Percentiles rank a stretch among this genome's conserved stretches.
Evolutionary conservation across 345 rosid species (phyloP).

Genomic region (Hypericum androsaemum): DNA sequence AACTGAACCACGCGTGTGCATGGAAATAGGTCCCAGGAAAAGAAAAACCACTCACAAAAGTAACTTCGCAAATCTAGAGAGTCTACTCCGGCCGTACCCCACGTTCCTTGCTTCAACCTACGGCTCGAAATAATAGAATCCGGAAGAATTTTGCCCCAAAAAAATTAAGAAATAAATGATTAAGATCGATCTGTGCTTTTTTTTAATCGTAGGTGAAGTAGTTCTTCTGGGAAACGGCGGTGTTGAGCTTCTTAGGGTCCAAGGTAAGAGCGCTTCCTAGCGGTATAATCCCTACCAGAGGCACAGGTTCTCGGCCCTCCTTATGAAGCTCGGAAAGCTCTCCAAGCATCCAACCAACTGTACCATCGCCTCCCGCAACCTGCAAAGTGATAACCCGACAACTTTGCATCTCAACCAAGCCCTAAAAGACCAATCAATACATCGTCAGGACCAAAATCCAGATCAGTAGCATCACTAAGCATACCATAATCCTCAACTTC

Average conservation of each 20-base stretch:
- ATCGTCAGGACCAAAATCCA: background rate
- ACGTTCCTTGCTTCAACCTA: no score
- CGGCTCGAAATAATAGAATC: no score
- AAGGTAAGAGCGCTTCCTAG: conserved; percentile 59
- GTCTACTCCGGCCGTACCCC: no score
- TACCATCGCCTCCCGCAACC: conserved; percentile 99
- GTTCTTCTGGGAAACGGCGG: conserved; percentile 49
- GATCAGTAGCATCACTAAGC: conserved; percentile 6
- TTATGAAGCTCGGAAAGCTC: conserved; percentile 56
- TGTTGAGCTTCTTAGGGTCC: conserved; percentile 55
- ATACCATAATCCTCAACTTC: conserved; percentile 75
- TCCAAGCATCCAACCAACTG: conserved; percentile 94
- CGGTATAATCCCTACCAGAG: conserved; percentile 84
- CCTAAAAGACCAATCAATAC: background rate
- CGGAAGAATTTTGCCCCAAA: no score
- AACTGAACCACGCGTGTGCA: no score
- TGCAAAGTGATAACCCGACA: conserved; percentile 26
- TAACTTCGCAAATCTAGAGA: no score
- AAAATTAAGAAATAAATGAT: no score
- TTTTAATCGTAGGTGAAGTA: conserved; percentile 52
- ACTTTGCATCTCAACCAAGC: background rate
- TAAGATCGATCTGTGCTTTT: no score
- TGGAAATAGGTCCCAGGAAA: no score
- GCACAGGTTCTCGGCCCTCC: conserved; percentile 52
- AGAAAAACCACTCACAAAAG: no score